Evolutionary conservation across 2,329 filamentous ascomycete species (phyloP), one percentile per base, ranked within the genome.

Genomic region (Neofusicoccum kwambonambiense): DNA sequence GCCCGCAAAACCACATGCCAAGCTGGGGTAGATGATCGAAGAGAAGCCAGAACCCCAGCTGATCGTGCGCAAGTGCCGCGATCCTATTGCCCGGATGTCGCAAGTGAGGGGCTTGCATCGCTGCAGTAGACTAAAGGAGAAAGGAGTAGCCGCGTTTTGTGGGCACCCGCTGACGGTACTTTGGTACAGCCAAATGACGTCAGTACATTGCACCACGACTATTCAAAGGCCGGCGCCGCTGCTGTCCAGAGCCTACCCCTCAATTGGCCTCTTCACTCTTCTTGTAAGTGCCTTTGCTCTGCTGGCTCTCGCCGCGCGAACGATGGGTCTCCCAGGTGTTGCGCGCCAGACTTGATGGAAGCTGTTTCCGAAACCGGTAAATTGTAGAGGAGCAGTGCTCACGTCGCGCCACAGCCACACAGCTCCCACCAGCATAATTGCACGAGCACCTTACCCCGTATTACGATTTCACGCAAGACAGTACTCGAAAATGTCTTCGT

Each of bases 401-500:
- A 62, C 58, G 42, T 51, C 58, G 34, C 45, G 45, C 41, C 45
- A 51, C 58, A 51, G 58, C 58, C 35, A 15, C 31, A 60, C 3
- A 22, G 5, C 44, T 37, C 35, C 39, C 22, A n/a, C 27, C 44
- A 34, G 39, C 3, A 15, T 35, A 7, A 47, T 4, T 31, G 11
- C n/a, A 34, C 42, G 7, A 56, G 4, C 62, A 49, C 15, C 44
- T 35, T 22, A 9, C 58, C 22, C 41, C 9, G 7, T n/a, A 41
- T 12, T 31, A 31, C 27, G 12, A 5, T 3, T 31, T 17, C 51
- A 31, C 4, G 17, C 34, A 4, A 47, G 11, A 19, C 9, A 6
- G 6, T 34, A 7, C 6, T 19, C 42, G n/a, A 62, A 45, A 15
- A 67, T 67, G 66, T 69, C 72, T 68, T 69, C 72, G 68, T 79